A percentile compares a stretch with the other conserved stretches of the same genome.
Evolutionary conservation across 2,329 filamentous ascomycete species (phyloP).

Genomic region (Colletotrichum coccodes): DNA sequence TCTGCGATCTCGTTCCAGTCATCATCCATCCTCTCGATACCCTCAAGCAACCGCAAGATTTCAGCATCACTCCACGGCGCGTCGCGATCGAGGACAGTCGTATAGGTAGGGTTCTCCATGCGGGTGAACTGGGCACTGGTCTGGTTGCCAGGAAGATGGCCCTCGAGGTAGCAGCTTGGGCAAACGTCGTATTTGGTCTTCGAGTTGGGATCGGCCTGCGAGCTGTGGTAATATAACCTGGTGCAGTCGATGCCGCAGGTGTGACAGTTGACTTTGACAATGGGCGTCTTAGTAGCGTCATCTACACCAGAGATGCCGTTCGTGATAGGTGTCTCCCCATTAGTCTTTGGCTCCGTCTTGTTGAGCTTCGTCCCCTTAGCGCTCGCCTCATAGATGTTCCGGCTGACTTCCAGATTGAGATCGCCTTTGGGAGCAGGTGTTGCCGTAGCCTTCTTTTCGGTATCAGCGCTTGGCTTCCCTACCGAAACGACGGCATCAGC

Average conservation of each 20-base stretch:
- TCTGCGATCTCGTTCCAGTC: conserved; percentile 95
- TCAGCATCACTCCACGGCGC: conserved; percentile 93
- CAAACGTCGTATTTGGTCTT: conserved; percentile 88
- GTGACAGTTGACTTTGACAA: conserved; percentile 82
- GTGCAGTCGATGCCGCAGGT: conserved; percentile 93
- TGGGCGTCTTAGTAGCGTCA: conserved; percentile 72
- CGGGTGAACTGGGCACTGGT: conserved; percentile 85
- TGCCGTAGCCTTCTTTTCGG: conserved; percentile 78
- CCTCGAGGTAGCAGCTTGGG: conserved; percentile 88
- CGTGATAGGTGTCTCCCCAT: conserved; percentile 75
- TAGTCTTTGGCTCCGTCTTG: conserved; percentile 76
- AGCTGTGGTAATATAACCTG: conserved; percentile 68
- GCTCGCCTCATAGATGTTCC: conserved; percentile 94
- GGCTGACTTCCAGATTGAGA: conserved; percentile 89
- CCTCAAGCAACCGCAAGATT: conserved; percentile 88
- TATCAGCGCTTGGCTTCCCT: conserved; percentile 71
- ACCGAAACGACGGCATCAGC: conserved; percentile 76
- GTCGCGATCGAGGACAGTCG: conserved; percentile 81
- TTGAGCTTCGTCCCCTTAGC: conserved; percentile 80
- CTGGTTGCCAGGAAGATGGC: conserved; percentile 82
- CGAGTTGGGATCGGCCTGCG: conserved; percentile 65
- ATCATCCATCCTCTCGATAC: conserved; percentile 90
- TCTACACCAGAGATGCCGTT: conserved; percentile 72
- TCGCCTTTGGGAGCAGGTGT: conserved; percentile 78
- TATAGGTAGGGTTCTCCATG: conserved; percentile 88